Percentiles rank a stretch among this genome's conserved stretches.
phyloP scores from a whole-genome alignment of 805 yeast genomes.

The Scheffersomyces stipitis region DNA sequence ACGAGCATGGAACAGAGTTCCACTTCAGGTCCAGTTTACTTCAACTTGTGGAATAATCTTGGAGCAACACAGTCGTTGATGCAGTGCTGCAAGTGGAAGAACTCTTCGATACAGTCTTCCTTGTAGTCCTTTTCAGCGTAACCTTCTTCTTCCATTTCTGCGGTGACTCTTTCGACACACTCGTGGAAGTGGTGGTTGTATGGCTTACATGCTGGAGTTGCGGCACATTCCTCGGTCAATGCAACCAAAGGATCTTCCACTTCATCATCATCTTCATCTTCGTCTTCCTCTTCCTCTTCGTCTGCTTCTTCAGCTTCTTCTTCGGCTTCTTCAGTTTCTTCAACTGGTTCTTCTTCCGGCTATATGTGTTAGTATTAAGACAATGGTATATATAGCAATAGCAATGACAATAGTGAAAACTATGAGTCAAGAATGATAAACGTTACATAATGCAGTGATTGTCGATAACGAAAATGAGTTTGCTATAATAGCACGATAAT shows the following conservation, averaged over 20 bases:
- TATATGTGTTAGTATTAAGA: too few relatives aligned
- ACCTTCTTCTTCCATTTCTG: conserved; percentile 79
- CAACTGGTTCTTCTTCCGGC: conserved; percentile 27
- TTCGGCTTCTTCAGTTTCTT: conserved; percentile 32
- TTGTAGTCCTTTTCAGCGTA: conserved; percentile 79
- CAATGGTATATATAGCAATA: too few relatives aligned
- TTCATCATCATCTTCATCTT: conserved; percentile 69
- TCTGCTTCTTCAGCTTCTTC: conserved; percentile 49
- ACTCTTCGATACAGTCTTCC: conserved; percentile 98
- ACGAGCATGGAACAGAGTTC: too few relatives aligned
- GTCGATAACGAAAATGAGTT: too few relatives aligned
- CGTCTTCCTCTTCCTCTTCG: conserved; percentile 59
- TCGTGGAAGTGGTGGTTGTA: conserved; percentile 88
- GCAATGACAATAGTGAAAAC: too few relatives aligned
- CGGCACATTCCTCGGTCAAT: conserved; percentile 59
- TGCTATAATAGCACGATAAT: too few relatives aligned
- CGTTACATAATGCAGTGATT: too few relatives aligned
- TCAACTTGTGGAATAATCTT: conserved; percentile 81
- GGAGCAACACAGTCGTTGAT: conserved; percentile 90
- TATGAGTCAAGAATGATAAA: too few relatives aligned
- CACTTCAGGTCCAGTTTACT: too few relatives aligned
- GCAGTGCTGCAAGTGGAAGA: conserved; percentile 95
- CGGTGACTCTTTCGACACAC: conserved; percentile 92
- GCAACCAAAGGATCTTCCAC: conserved; percentile 48
- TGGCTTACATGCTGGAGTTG: conserved; percentile 65